Evolutionary conservation across 202 grass and related monocot genomes (phyloP).

Genomic region (Zoysia matrella): DNA sequence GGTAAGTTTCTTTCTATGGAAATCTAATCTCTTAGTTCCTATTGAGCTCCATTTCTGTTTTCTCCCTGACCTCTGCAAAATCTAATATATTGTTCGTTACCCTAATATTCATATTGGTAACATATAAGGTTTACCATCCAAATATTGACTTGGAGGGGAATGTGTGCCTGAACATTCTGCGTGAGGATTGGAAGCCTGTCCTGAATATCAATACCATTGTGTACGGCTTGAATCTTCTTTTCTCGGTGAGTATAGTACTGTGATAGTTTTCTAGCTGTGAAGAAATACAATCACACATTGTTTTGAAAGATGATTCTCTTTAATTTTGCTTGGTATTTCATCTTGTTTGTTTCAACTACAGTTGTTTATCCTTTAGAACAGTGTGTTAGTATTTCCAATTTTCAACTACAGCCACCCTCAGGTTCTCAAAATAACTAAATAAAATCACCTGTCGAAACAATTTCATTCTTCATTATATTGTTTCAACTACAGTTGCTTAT

Average conservation of each 20-base stretch:
- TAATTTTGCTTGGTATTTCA: not conserved
- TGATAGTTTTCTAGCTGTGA: not conserved
- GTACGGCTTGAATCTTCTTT: slow-evolving; percentile 97
- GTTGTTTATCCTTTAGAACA: no score
- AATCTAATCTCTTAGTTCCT: not conserved
- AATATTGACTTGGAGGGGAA: slow-evolving; percentile 79
- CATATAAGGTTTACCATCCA: slow-evolving; percentile 85
- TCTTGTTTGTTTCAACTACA: not conserved
- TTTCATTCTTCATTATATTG: not conserved
- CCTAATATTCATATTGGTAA: slow-evolving; percentile 32
- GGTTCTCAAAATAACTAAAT: no score
- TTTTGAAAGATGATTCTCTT: not conserved
- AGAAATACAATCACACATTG: not conserved
- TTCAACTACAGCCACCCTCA: no score
- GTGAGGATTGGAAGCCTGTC: slow-evolving; percentile 97
- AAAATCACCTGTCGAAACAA: no score
- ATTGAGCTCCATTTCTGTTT: not conserved
- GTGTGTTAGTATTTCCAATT: no score
- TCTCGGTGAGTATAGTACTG: slow-evolving; percentile 54
- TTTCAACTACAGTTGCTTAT: not conserved
- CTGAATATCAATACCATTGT: slow-evolving; percentile 93
- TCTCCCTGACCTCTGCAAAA: not conserved
- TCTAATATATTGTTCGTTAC: not conserved
- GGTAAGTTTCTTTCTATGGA: slow-evolving; percentile 47
- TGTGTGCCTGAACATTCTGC: slow-evolving; percentile 63